Conservation (phyloP, 75 land plant genomes). For the Sequoiadendron giganteum region DNA sequence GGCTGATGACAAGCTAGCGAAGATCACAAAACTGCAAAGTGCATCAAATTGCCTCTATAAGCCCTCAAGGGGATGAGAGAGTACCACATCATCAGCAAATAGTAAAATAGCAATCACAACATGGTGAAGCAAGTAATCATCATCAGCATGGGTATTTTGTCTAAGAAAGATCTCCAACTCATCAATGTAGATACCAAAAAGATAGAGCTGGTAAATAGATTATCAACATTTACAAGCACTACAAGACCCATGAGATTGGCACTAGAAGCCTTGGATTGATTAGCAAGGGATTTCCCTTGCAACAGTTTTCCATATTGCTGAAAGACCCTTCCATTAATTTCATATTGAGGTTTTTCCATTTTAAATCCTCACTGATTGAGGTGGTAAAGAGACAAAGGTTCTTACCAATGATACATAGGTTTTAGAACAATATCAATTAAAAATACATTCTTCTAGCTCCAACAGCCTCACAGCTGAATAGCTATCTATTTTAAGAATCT, state of each 20-base stretch:
- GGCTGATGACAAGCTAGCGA: background rate
- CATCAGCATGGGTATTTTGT: too few species aligned
- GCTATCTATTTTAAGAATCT: background rate
- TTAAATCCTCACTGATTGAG: background rate
- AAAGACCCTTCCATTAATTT: background rate
- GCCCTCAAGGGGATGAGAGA: too few species aligned
- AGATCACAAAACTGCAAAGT: background rate
- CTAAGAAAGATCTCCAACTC: background rate
- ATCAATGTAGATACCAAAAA: background rate
- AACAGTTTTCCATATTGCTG: background rate
- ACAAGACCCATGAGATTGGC: background rate
- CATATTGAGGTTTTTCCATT: background rate
- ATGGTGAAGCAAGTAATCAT: too few species aligned
- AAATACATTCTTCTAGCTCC: background rate
- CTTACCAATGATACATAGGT: background rate
- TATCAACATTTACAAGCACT: background rate
- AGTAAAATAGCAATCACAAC: too few species aligned
- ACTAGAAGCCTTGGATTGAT: background rate
- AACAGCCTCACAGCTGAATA: background rate
- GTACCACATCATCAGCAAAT: too few species aligned
- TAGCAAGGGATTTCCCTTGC: background rate
- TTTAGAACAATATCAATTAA: background rate
- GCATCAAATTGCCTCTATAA: background rate
- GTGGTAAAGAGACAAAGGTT: background rate
- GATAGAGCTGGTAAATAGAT: background rate